A percentile compares a stretch with the other conserved stretches of the same genome.
Conservation (phyloP, 768 basidiomycete genomes). For the Termitomyces sp. region DNA sequence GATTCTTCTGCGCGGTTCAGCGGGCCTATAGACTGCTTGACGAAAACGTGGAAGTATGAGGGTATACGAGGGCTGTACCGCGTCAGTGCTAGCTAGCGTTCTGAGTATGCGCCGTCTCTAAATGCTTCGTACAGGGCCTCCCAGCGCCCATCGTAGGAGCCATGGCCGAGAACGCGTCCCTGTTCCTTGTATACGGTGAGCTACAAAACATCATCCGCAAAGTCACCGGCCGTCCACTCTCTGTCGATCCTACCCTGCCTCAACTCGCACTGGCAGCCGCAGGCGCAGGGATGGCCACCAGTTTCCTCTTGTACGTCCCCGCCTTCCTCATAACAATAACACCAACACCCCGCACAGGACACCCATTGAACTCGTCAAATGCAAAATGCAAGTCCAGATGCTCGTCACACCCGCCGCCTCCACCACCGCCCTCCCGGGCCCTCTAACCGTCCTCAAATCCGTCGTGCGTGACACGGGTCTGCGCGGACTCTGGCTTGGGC, state of each 20-base stretch:
- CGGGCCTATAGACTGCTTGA: slow-evolving; percentile 86
- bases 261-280: slow-evolving; percentile 80
- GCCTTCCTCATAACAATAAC: neutral
- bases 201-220: slow-evolving; percentile 58
- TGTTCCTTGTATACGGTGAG: slow-evolving; percentile 85
- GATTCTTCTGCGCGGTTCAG: slow-evolving; percentile 52
- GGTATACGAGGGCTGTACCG: slow-evolving; percentile 85
- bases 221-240: slow-evolving; percentile 33
- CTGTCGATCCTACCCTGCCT: slow-evolving; percentile 36
- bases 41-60: slow-evolving; percentile 76
- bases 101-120: neutral
- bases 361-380: slow-evolving; percentile 93
- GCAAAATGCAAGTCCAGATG: slow-evolving; percentile 97
- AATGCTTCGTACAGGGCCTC: slow-evolving; percentile 56
- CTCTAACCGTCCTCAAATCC: slow-evolving; percentile 59
- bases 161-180: slow-evolving; percentile 85
- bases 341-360: slow-evolving; percentile 45
- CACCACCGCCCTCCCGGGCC: slow-evolving; percentile 56
- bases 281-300: slow-evolving; percentile 83
- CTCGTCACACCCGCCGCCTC: slow-evolving; percentile 31
- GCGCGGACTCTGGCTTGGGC: slow-evolving; percentile 93
- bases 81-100: slow-evolving; percentile 42
- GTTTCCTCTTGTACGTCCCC: slow-evolving; percentile 74
- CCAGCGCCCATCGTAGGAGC: slow-evolving; percentile 90
- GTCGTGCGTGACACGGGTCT: slow-evolving; percentile 68